Evolutionary conservation across 164 flowering plant species (phyloP).

Genomic region (Dillenia turbinata): DNA sequence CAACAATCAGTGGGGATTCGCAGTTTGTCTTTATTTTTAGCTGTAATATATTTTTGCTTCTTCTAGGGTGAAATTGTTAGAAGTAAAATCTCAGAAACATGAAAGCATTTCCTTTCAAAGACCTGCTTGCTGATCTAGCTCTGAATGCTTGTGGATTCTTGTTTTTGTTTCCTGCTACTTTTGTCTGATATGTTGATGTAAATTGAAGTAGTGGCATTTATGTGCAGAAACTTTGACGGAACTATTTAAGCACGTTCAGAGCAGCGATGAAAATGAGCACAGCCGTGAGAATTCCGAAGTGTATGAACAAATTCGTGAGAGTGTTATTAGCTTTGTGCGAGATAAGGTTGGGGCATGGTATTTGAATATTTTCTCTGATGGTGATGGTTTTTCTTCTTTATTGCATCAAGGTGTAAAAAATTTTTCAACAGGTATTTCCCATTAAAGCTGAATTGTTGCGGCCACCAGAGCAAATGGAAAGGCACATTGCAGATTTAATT

Average conservation of each 20-base stretch:
- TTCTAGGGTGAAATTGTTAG: too few species aligned
- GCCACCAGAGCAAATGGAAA: slow-evolving; percentile 93
- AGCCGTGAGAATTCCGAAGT: slow-evolving; percentile 58
- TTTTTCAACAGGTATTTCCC: slow-evolving; percentile 72
- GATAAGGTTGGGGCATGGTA: slow-evolving; percentile 62
- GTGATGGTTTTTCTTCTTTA: slow-evolving; percentile 1
- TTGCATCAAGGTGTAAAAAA: slow-evolving; percentile 4
- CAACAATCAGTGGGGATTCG: too few species aligned
- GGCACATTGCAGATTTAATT: slow-evolving; percentile 87
- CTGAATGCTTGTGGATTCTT: too few species aligned
- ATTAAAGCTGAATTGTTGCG: slow-evolving; percentile 77
- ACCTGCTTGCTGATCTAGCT: too few species aligned
- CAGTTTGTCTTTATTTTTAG: too few species aligned
- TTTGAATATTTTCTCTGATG: neutral
- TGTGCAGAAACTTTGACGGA: slow-evolving; percentile 81
- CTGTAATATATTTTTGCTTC: too few species aligned
- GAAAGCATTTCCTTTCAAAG: too few species aligned
- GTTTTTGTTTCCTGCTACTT: too few species aligned
- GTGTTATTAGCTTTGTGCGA: slow-evolving; percentile 68
- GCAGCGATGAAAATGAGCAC: slow-evolving; percentile 48
- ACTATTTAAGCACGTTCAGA: slow-evolving; percentile 70
- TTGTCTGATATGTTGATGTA: too few species aligned
- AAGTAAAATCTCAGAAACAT: too few species aligned
- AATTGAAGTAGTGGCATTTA: too few species aligned
- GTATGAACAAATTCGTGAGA: slow-evolving; percentile 79